Percentiles rank a stretch among this genome's conserved stretches.
Conservation (phyloP, 257 asterid species). For the Linderniella brevidens region DNA sequence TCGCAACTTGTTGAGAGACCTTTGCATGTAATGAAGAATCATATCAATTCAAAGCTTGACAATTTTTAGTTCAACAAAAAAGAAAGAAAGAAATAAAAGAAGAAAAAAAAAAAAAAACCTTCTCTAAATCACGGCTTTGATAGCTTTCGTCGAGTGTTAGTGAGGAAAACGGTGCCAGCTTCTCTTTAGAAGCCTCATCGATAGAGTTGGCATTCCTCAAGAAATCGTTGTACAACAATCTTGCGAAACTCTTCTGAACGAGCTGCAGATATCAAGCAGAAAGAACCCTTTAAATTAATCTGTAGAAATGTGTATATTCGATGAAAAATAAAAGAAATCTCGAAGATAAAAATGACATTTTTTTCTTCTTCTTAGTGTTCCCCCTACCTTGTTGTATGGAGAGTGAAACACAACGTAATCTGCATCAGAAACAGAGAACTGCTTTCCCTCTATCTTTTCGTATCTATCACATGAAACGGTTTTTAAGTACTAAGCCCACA, state of each 20-base stretch:
- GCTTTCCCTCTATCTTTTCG: slow-evolving; percentile 52
- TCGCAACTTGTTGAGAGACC: slow-evolving; percentile 64
- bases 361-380: background rate
- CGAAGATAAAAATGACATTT: too few species aligned
- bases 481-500: slow-evolving; percentile 1
- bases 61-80: too few species aligned
- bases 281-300: too few species aligned
- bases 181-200: slow-evolving; percentile 46
- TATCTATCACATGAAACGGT: slow-evolving; percentile 20
- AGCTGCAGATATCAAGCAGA: slow-evolving; percentile 29
- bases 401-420: slow-evolving; percentile 61
- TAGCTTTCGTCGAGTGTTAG: slow-evolving; percentile 47
- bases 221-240: slow-evolving; percentile 48
- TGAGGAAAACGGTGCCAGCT: slow-evolving; percentile 40
- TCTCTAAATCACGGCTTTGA: slow-evolving; percentile 67
- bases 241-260: slow-evolving; percentile 68
- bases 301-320: background rate
- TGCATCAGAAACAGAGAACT: slow-evolving; percentile 42
- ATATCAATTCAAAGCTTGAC: background rate
- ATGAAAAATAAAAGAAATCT: background rate
- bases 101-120: slow-evolving; percentile 18
- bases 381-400: slow-evolving; percentile 67
- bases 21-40: slow-evolving; percentile 13
- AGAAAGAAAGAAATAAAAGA: too few species aligned
- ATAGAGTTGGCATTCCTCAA: slow-evolving; percentile 47